Evolutionary conservation across 306 rosid species (phyloP).

Genomic region (Casuarina equisetifolia): DNA sequence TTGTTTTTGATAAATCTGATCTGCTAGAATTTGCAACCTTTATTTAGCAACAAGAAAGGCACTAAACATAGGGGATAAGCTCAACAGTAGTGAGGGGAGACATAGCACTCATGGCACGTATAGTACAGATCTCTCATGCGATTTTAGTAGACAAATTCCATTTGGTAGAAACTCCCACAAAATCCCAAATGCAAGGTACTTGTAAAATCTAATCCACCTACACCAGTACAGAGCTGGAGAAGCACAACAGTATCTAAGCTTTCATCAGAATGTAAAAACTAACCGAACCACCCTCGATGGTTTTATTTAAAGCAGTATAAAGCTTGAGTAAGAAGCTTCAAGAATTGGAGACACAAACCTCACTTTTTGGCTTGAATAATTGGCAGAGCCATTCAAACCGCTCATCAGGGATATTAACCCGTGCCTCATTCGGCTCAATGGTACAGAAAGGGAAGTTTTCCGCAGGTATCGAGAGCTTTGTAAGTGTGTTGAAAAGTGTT

Average conservation of each 20-base stretch:
- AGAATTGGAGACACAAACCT: slow-evolving; percentile 45
- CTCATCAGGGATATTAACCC: slow-evolving; percentile 91
- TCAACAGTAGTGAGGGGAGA: not conserved
- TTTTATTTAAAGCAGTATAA: not conserved
- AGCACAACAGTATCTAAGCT: not conserved
- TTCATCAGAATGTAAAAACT: not conserved
- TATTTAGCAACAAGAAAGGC: not conserved
- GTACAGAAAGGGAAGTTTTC: slow-evolving; percentile 99
- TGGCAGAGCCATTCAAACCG: slow-evolving; percentile 97
- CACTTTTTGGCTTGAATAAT: slow-evolving; percentile 87
- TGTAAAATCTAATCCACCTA: not conserved
- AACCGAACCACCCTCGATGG: not conserved
- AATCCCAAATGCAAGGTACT: not conserved
- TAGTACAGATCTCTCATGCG: not conserved
- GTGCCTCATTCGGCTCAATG: slow-evolving; percentile 96
- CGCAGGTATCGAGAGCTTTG: slow-evolving; percentile 88
- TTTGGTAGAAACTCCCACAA: not conserved
- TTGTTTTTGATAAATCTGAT: not conserved
- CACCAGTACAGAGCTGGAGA: not conserved
- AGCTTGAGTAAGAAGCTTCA: not conserved
- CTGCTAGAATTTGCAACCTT: too few species aligned
- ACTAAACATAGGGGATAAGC: not conserved
- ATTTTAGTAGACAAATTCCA: too few species aligned
- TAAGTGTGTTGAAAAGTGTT: slow-evolving; percentile 91
- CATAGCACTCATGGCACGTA: not conserved